These are phyloP conservation scores for Lumnitzera littorea DNA, from an alignment of 345 rosid species.

Conservation along the genomic window DNA sequence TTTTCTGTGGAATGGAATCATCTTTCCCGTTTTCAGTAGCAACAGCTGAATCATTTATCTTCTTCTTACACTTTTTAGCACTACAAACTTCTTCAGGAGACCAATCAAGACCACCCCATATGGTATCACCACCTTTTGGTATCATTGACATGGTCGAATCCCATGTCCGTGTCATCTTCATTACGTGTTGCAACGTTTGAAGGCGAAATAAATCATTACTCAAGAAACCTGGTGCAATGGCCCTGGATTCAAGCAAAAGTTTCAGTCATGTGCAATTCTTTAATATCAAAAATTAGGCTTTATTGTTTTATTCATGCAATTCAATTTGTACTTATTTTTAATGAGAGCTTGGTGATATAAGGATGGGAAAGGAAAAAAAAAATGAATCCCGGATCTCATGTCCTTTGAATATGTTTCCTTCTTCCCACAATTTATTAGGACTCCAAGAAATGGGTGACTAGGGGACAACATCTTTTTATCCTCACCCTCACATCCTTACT, in stretches of 20 bases:
- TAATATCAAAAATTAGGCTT: too few species aligned
- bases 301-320: too few species aligned
- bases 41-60: constrained; percentile 29
- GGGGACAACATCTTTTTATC: too few species aligned
- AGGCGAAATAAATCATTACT: constrained; percentile 68
- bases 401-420: too few species aligned
- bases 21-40: constrained; percentile 19
- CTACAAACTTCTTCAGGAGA: constrained; percentile 70
- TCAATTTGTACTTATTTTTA: too few species aligned
- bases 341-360: too few species aligned
- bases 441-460: too few species aligned
- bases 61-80: constrained; percentile 35
- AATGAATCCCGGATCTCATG: too few species aligned
- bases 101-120: constrained; percentile 97
- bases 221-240: constrained; percentile 81
- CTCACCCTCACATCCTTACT: too few species aligned
- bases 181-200: constrained; percentile 75
- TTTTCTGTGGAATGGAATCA: constrained; percentile 26
- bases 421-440: too few species aligned
- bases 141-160: constrained; percentile 97
- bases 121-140: constrained; percentile 87
- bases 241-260: constrained; percentile 47
- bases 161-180: constrained; percentile 89
- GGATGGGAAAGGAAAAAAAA: too few species aligned
- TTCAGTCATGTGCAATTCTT: too few species aligned